A percentile compares a stretch with the other conserved stretches of the same genome.
Evolutionary conservation across 805 yeast genomes (phyloP).

Genomic region (Candida michaelii): DNA sequence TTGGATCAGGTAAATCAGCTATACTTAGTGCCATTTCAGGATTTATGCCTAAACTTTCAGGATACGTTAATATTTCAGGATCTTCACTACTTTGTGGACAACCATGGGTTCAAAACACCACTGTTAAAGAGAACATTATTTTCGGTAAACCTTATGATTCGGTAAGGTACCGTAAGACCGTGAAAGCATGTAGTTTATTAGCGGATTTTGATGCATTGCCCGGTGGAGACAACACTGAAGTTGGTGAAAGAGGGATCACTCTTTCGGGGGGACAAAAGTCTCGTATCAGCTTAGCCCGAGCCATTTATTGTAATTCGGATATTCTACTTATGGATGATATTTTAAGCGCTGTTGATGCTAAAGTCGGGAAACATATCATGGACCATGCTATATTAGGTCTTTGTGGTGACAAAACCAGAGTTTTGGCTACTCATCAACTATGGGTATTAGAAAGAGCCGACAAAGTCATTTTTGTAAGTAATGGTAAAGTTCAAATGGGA

Average conservation of each 20-base stretch:
- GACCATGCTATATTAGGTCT: conserved; percentile 26
- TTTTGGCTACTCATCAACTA: conserved; percentile 38
- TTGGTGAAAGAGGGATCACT: conserved; percentile 38
- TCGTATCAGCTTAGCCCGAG: conserved; percentile 33
- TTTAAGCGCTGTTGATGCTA: conserved; percentile 37
- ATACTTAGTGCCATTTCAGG: conserved; percentile 38
- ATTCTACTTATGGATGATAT: conserved; percentile 35
- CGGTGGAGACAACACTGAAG: conserved; percentile 35
- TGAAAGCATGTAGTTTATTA: conserved; percentile 28
- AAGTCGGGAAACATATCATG: conserved; percentile 39
- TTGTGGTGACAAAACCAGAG: conserved; percentile 27
- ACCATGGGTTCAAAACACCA: conserved; percentile 38
- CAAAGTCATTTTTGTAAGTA: conserved; percentile 21
- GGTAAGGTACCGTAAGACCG: conserved; percentile 21
- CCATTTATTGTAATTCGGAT: conserved; percentile 31
- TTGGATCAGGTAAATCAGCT: conserved; percentile 39
- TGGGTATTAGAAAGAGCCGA: conserved; percentile 31
- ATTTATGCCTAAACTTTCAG: conserved; percentile 32
- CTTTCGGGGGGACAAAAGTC: conserved; percentile 42
- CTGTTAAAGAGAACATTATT: conserved; percentile 30
- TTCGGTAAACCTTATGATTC: conserved; percentile 27
- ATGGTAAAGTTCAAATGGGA: conserved; percentile 30
- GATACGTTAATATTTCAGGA: conserved; percentile 29
- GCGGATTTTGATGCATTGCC: conserved; percentile 30
- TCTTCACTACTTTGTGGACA: conserved; percentile 27